phyloP scores from a whole-genome alignment of 208 protist species.

The Vickermania spadyakhi region DNA sequence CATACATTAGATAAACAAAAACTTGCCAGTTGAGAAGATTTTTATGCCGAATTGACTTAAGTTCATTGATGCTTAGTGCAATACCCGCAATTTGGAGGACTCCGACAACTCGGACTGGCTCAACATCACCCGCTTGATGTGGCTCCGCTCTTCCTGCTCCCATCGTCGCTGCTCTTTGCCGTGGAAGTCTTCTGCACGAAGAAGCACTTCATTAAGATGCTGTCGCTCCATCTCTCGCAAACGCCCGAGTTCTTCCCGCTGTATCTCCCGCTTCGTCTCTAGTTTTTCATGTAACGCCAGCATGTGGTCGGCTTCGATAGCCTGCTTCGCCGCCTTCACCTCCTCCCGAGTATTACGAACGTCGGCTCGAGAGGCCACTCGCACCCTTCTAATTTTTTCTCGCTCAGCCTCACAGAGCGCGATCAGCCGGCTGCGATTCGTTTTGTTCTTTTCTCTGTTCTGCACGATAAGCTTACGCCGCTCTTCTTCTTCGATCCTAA shows the following conservation, averaged over 20 bases:
- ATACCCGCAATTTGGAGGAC: not conserved
- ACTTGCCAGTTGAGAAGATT: no score
- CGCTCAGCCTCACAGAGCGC: constrained; percentile 22
- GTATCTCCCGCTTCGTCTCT: constrained; percentile 22
- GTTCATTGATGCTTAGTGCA: not conserved
- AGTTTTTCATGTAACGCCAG: constrained; percentile 39
- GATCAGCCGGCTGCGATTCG: constrained; percentile 7
- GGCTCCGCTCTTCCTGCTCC: constrained; percentile 55
- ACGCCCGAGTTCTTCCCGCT: constrained; percentile 15
- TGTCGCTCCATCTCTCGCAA: constrained; percentile 32
- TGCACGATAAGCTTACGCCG: constrained; percentile 17
- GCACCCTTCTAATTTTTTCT: constrained; percentile 16
- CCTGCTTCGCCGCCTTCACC: constrained; percentile 18
- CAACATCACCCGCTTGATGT: constrained; percentile 28
- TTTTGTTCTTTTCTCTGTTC: constrained; percentile 3
- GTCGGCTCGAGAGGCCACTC: constrained; percentile 16
- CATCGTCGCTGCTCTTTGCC: constrained; percentile 64
- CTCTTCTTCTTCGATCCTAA: constrained; percentile 11
- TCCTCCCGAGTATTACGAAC: constrained; percentile 10
- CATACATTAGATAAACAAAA: no score
- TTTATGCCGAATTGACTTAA: no score
- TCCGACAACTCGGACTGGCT: constrained; percentile 12
- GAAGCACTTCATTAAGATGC: constrained; percentile 40
- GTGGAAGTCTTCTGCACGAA: constrained; percentile 41
- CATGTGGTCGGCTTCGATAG: constrained; percentile 31